Evolutionary conservation across 208 protist genomes (phyloP).

Genomic region (Crithidia fasciculata): DNA sequence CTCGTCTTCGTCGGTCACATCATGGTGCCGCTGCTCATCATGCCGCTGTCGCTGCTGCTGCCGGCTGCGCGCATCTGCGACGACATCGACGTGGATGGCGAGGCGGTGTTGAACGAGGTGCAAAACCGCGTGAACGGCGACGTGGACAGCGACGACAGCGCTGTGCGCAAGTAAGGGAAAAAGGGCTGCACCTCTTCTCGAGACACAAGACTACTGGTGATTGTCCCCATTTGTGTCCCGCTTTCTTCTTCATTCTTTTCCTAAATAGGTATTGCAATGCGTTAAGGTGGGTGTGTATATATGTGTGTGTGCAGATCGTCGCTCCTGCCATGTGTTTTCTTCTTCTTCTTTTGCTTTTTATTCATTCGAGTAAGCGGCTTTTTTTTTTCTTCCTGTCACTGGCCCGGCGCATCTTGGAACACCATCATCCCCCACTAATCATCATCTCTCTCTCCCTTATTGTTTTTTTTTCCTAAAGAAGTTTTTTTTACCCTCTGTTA

Average conservation of each 20-base stretch:
- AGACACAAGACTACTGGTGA: no score
- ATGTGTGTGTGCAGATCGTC: not conserved
- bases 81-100: constrained; percentile 54
- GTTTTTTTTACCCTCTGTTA: not conserved
- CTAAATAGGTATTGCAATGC: no score
- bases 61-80: constrained; percentile 62
- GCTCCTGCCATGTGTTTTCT: constrained; percentile 2
- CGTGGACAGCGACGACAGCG: not conserved
- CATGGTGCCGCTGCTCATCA: constrained; percentile 47
- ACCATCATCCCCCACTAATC: not conserved
- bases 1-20: constrained; percentile 69
- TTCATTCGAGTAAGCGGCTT: not conserved
- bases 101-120: constrained; percentile 29
- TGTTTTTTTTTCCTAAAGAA: not conserved
- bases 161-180: not conserved
- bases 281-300: not conserved
- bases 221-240: not conserved
- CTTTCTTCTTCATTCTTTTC: not conserved
- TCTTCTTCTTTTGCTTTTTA: constrained; percentile 1
- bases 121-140: not conserved
- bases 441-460: not conserved
- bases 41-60: constrained; percentile 65
- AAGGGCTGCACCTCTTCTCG: not conserved
- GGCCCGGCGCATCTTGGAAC: not conserved
- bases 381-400: constrained; percentile 8